phyloP scores from a whole-genome alignment of 257 asterid species.

The Przewalskia tangutica region DNA sequence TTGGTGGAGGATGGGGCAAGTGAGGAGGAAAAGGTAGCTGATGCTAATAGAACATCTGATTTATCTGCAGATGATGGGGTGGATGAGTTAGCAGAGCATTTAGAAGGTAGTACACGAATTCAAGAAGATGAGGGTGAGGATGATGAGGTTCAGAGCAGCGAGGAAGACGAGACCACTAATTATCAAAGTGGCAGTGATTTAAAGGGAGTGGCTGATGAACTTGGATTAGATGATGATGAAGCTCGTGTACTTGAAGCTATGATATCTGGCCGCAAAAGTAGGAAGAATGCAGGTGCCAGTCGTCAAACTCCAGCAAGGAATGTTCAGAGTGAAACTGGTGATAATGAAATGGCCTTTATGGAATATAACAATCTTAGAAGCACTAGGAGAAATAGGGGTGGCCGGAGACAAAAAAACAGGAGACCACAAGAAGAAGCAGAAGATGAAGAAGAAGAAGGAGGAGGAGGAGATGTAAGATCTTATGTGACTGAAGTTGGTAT shows the following conservation, averaged over 20 bases:
- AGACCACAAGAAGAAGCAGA: slow-evolving; percentile 29
- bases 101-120: slow-evolving; percentile 29
- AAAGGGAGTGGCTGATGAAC: slow-evolving; percentile 15
- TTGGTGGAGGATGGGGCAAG: slow-evolving; percentile 21
- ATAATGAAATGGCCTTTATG: slow-evolving; percentile 69
- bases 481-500: slow-evolving; percentile 10
- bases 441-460: slow-evolving; percentile 4
- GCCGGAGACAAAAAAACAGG: slow-evolving; percentile 51
- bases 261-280: slow-evolving; percentile 51
- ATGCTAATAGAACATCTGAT: slow-evolving; percentile 24
- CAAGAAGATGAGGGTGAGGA: slow-evolving; percentile 32
- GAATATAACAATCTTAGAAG: slow-evolving; percentile 57
- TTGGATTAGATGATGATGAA: slow-evolving; percentile 52
- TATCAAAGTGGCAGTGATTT: slow-evolving; percentile 14
- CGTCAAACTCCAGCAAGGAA: slow-evolving; percentile 26
- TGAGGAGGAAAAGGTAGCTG: slow-evolving; percentile 23
- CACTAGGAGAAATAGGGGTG: slow-evolving; percentile 55
- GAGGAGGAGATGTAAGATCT: neutral
- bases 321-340: slow-evolving; percentile 24
- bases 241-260: slow-evolving; percentile 67
- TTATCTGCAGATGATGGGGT: slow-evolving; percentile 48
- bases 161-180: slow-evolving; percentile 17
- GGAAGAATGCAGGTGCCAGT: slow-evolving; percentile 27
- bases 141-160: slow-evolving; percentile 26
- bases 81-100: slow-evolving; percentile 39